Base-by-base conservation (phyloP, 176 grass and related monocot species). In the Zoysia pacifica region DNA sequence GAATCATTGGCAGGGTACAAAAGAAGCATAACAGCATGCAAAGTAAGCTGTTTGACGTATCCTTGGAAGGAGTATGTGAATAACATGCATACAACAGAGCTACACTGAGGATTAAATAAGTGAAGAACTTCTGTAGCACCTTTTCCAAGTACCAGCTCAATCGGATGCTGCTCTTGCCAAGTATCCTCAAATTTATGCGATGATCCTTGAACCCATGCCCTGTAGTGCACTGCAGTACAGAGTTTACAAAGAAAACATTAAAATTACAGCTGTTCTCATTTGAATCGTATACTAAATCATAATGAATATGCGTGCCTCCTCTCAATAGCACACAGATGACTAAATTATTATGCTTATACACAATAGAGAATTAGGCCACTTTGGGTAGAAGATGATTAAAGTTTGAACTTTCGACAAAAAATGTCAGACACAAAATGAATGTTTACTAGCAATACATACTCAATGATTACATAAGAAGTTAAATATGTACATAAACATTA, bases 181-280 rank as follows among this genome's bases (percentile, higher is more conserved):
- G 90, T 99, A 91, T 98, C 96, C 86, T 98, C 96, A 67, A 98
- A 93, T 80, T 93, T 98, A 73, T 91, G 96, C 18, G 65, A 82
- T 62, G 90, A 91, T 70, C 74, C 74, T 73, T 91, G 76, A 67
- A 85, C 88, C 92, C 96, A 98, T 84, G 92, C 92, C 86, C 90
- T 91, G 66, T 93, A 98, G 65, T 98, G 90, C 72, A 98, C 96
- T 98, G 83, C 6, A 59, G 75, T 37, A 89, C 28, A 19, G 86
- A 76, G 67, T 52, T 83, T 55, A 61, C 13, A 80, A 35, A 45
- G 64, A 10, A 70, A 39, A 73, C 9, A 65, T 55, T 45, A 62
- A 65, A 54, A 48, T 70, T 74, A 82, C 70, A 46, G 15, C 16
- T 59, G 63, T 38, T 70, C 65, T 52, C 43, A 59, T 67, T 86